These are phyloP conservation scores for Leccinellum rugosiceps DNA, from an alignment of 768 basidiomycete species.

Conservation along the genomic window DNA sequence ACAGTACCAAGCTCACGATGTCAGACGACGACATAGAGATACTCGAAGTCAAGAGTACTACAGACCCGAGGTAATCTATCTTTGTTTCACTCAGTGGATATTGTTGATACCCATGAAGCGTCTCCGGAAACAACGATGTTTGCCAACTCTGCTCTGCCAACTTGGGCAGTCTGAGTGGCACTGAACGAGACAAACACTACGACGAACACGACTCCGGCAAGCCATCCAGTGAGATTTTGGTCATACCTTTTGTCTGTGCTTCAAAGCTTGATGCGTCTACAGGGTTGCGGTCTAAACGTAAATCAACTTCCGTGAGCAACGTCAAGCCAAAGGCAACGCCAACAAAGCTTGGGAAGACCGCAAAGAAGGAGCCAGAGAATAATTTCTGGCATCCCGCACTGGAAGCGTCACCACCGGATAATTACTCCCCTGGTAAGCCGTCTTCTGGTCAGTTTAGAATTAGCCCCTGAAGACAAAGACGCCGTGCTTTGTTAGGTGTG, in stretches of 20 bases:
- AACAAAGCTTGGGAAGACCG: conserved; percentile 11
- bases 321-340: background rate
- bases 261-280: background rate
- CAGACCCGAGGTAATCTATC: conserved; percentile 11
- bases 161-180: conserved; percentile 36
- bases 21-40: conserved; percentile 28
- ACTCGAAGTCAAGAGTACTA: conserved; percentile 5
- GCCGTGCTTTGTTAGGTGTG: conserved; percentile 42
- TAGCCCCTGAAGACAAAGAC: conserved; percentile 15
- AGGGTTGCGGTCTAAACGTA: conserved; percentile 14
- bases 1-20: conserved; percentile 7
- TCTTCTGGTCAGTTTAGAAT: background rate
- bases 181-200: conserved; percentile 53
- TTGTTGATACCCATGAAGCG: conserved; percentile 8
- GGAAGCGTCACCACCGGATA: conserved; percentile 43
- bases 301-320: conserved; percentile 7
- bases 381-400: conserved; percentile 63
- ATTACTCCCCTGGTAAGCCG: conserved; percentile 67
- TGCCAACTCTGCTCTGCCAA: conserved; percentile 53
- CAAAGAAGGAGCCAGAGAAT: conserved; percentile 35
- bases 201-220: conserved; percentile 41
- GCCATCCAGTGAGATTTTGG: conserved; percentile 7
- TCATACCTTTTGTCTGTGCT: background rate
- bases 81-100: background rate
- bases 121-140: conserved; percentile 18